These are phyloP conservation scores for Jackrogersella minutella DNA, from an alignment of 495 filamentous ascomycete genomes.

Conservation along the genomic window DNA sequence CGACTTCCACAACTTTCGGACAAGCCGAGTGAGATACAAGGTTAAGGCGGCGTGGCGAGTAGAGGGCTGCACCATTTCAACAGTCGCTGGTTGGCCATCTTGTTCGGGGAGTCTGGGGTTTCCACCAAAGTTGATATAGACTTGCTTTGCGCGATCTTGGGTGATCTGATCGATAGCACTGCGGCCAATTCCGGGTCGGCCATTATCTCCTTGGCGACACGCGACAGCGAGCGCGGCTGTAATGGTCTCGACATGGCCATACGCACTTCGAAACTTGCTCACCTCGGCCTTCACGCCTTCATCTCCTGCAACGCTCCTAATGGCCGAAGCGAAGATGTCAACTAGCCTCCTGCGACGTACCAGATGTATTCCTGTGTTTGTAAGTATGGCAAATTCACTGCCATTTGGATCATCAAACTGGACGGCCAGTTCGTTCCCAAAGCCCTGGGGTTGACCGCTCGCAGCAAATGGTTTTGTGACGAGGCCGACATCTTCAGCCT, in stretches of 20 bases:
- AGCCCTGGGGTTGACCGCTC: conserved; percentile 73
- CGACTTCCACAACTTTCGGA: conserved; percentile 85
- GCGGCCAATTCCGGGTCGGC: conserved; percentile 71
- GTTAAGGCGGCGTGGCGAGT: conserved; percentile 87
- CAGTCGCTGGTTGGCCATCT: conserved; percentile 64
- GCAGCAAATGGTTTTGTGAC: conserved; percentile 75
- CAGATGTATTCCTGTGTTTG: conserved; percentile 86
- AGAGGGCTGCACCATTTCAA: conserved; percentile 85
- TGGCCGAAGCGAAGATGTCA: conserved; percentile 87
- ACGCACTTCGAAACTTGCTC: conserved; percentile 79
- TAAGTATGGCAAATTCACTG: conserved; percentile 87
- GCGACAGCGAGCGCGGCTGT: conserved; percentile 95
- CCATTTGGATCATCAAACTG: conserved; percentile 83
- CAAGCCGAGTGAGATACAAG: conserved; percentile 82
- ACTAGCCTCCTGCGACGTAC: conserved; percentile 84
- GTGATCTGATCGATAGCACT: conserved; percentile 79
- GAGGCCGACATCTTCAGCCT: conserved; percentile 77
- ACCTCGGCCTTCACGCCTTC: conserved; percentile 82
- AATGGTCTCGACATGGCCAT: conserved; percentile 85
- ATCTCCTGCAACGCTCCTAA: conserved; percentile 74
- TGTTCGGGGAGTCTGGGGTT: conserved; percentile 80
- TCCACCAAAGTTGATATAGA: conserved; percentile 90
- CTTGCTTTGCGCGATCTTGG: conserved; percentile 80
- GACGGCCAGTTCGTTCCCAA: conserved; percentile 93
- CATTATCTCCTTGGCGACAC: conserved; percentile 86